Conservation (phyloP, 2,329 filamentous ascomycete genomes). For the Monosporascus sp. region DNA sequence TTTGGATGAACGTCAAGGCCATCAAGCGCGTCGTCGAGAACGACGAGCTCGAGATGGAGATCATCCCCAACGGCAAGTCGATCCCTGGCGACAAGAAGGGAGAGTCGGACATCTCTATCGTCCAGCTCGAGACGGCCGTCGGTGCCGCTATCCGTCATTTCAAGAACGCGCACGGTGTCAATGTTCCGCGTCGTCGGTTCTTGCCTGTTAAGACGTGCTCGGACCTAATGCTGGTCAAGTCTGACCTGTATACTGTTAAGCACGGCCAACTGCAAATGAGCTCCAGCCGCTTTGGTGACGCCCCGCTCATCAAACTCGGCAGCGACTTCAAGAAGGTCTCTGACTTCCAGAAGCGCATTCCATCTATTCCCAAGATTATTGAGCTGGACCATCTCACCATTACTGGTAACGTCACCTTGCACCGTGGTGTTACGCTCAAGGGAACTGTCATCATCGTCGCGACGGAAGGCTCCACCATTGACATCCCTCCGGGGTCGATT, state of each 20-base stretch:
- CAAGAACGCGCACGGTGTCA: slow-evolving; percentile 97
- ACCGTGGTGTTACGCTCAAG: slow-evolving; percentile 92
- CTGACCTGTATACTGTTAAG: slow-evolving; percentile 96
- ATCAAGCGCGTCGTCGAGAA: slow-evolving; percentile 99
- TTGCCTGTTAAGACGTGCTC: slow-evolving; percentile 99
- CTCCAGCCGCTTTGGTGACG: slow-evolving; percentile 91
- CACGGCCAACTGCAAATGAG: slow-evolving; percentile 98
- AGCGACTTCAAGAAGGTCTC: slow-evolving; percentile 99
- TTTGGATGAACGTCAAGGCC: slow-evolving; percentile 97
- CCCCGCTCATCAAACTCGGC: slow-evolving; percentile 97
- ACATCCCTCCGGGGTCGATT: slow-evolving; percentile 92
- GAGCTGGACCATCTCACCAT: slow-evolving; percentile 95
- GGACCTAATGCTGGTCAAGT: slow-evolving; percentile 99
- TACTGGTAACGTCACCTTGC: slow-evolving; percentile 94
- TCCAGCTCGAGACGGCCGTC: slow-evolving; percentile 97
- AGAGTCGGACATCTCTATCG: slow-evolving; percentile 93
- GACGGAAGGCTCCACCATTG: slow-evolving; percentile 95
- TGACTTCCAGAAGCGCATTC: slow-evolving; percentile 84
- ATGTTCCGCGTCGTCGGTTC: slow-evolving; percentile 95
- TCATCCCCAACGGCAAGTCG: slow-evolving; percentile 98
- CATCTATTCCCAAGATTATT: slow-evolving; percentile 83
- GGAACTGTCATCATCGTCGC: slow-evolving; percentile 98
- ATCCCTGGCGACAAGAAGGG: slow-evolving; percentile 99
- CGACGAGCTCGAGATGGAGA: slow-evolving; percentile 98
- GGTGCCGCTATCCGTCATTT: slow-evolving; percentile 99